Percentiles rank a stretch among this genome's conserved stretches.
These are phyloP conservation scores for Spergularia marina DNA, from an alignment of 148 eudicot species.

Conservation along the genomic window DNA sequence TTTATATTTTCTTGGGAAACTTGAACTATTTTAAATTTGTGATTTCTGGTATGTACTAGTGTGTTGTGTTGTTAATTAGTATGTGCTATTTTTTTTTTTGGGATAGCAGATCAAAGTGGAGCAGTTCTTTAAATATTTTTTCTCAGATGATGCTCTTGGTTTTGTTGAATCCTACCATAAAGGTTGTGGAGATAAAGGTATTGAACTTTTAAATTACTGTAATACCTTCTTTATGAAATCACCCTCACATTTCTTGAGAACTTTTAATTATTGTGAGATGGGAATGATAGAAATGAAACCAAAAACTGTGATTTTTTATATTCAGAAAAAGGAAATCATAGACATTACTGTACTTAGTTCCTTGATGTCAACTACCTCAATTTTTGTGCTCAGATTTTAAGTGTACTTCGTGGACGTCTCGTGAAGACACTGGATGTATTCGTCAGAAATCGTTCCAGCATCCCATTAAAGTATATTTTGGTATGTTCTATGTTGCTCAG, in stretches of 20 bases:
- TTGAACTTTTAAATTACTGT: not conserved
- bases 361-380: conserved; percentile 6
- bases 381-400: conserved; percentile 49
- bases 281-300: not conserved
- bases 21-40: not conserved
- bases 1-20: not conserved
- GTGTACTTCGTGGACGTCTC: conserved; percentile 68
- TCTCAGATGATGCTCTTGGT: conserved; percentile 59
- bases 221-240: not conserved
- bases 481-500: conserved; percentile 36
- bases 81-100: not conserved
- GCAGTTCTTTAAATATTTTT: conserved; percentile 70
- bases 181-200: conserved; percentile 89
- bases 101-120: conserved; percentile 63
- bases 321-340: not conserved
- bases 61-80: not conserved
- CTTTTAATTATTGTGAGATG: not conserved
- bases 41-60: not conserved
- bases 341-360: not conserved
- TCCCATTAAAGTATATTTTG: conserved; percentile 86
- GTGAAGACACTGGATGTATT: conserved; percentile 47
- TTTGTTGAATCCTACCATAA: conserved; percentile 66
- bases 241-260: not conserved
- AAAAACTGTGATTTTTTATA: not conserved
- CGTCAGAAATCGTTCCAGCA: conserved; percentile 81